phyloP scores from a whole-genome alignment of 169 alveolate genomes.

The Theileria sp. region DNA sequence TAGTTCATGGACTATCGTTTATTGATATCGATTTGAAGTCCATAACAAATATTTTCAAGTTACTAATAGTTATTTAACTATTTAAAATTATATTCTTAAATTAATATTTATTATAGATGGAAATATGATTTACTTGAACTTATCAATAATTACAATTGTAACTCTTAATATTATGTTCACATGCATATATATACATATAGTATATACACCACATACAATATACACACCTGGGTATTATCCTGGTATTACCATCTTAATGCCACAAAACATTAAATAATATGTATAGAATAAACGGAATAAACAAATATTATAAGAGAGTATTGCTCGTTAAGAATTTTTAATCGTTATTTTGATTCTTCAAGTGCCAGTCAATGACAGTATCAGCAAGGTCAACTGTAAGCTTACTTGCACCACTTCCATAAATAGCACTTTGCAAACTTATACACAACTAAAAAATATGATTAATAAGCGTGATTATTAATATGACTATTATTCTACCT shows the following conservation, averaged over 20 bases:
- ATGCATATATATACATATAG: too few species aligned
- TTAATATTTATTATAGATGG: conserved; percentile 4
- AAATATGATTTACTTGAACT: not conserved
- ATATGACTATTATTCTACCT: conserved; percentile 40
- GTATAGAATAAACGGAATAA: not conserved
- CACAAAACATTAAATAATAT: not conserved
- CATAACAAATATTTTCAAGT: conserved; percentile 9
- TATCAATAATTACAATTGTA: not conserved
- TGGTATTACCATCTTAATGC: not conserved
- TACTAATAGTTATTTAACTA: not conserved
- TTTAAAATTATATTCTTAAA: not conserved
- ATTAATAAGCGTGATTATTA: not conserved
- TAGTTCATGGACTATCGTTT: conserved; percentile 28
- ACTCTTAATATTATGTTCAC: not conserved
- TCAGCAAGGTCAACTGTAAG: conserved; percentile 80
- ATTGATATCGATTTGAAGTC: conserved; percentile 56
- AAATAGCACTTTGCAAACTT: conserved; percentile 77
- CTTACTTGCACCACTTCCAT: conserved; percentile 75
- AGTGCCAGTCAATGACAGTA: conserved; percentile 76
- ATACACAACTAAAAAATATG: conserved; percentile 52
- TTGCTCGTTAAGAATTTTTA: not conserved
- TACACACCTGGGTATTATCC: not conserved
- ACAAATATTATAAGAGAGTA: not conserved
- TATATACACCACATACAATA: too few species aligned
- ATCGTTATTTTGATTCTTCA: conserved; percentile 40